These are phyloP conservation scores for Ophiocordyceps camponoti-leonardi DNA, from an alignment of 2,329 filamentous ascomycete species.

Conservation along the genomic window DNA sequence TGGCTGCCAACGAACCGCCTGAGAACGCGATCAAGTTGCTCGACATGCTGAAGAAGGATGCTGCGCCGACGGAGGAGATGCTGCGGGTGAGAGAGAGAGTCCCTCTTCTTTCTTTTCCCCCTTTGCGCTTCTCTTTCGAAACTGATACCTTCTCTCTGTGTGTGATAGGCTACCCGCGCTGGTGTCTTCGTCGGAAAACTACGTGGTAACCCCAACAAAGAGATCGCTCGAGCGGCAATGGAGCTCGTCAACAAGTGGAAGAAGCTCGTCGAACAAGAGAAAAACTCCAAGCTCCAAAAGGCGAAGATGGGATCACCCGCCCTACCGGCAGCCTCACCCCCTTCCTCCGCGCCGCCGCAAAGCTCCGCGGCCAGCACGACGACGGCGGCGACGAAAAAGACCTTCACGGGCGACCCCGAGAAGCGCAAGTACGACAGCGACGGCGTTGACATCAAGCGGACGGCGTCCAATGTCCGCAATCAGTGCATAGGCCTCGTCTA, in stretches of 20 bases:
- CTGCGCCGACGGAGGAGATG: constrained; percentile 75
- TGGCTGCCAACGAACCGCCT: constrained; percentile 56
- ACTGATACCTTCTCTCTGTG: too few species aligned
- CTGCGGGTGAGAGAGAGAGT: constrained; percentile 52
- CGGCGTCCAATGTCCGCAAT: constrained; percentile 57
- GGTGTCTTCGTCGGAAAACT: constrained; percentile 79
- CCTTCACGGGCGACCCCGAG: constrained; percentile 50
- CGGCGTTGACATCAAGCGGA: constrained; percentile 60
- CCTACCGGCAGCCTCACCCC: constrained; percentile 34
- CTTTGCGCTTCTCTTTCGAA: background rate
- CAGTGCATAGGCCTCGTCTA: constrained; percentile 83
- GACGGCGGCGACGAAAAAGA: constrained; percentile 26
- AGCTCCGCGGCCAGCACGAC: constrained; percentile 9
- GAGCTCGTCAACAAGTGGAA: constrained; percentile 84
- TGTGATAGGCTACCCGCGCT: constrained; percentile 74
- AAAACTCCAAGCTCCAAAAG: constrained; percentile 28
- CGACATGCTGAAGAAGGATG: constrained; percentile 61
- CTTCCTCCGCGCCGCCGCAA: constrained; percentile 28
- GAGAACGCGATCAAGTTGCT: constrained; percentile 58
- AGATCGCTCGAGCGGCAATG: constrained; percentile 58
- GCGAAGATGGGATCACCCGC: constrained; percentile 23
- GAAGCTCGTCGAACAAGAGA: constrained; percentile 53
- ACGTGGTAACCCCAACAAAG: constrained; percentile 59
- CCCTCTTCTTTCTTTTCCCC: background rate
- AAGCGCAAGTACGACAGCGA: constrained; percentile 75